Conservation (phyloP, 2,329 filamentous ascomycete species). For the Ophiostoma angusticollis region DNA sequence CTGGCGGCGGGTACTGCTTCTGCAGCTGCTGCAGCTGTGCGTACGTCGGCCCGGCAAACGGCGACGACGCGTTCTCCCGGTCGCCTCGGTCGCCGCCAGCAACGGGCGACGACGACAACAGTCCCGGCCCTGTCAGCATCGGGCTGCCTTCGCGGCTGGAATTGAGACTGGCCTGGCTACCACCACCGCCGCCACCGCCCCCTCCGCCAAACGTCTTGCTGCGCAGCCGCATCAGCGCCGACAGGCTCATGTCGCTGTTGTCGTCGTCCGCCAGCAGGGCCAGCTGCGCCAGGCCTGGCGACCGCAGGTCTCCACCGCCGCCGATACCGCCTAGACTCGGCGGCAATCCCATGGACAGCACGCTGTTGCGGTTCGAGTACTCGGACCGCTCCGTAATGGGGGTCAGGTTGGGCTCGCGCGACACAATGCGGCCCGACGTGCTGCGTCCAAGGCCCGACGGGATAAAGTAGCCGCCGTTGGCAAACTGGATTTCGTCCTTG, state of each 20-base stretch:
- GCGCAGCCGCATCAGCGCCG: constrained; percentile 58
- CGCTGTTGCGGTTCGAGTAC: constrained; percentile 87
- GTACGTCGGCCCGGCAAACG: constrained; percentile 21
- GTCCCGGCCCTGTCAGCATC: constrained; percentile 21
- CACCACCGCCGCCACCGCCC: constrained; percentile 29
- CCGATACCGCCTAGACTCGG: too few relatives aligned
- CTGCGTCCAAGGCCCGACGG: constrained; percentile 52
- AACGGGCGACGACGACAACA: not conserved
- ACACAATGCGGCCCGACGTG: constrained; percentile 59
- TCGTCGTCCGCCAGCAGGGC: constrained; percentile 53
- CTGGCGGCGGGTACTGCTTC: constrained; percentile 5
- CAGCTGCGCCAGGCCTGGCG: constrained; percentile 65
- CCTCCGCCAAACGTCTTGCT: constrained; percentile 56
- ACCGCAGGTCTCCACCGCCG: constrained; percentile 40
- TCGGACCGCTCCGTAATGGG: constrained; percentile 94
- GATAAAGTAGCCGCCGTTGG: constrained; percentile 82
- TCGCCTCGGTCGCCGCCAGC: constrained; percentile 11
- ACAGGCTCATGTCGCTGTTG: constrained; percentile 57
- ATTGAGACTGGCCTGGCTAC: constrained; percentile 63
- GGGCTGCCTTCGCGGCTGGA: constrained; percentile 41
- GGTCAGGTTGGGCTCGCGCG: constrained; percentile 81
- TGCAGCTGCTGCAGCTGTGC: constrained; percentile 8
- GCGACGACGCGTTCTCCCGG: constrained; percentile 33
- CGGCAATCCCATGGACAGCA: constrained; percentile 59
- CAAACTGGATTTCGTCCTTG: constrained; percentile 42